Percentiles rank a stretch among this genome's conserved stretches.
Evolutionary conservation across 768 basidiomycete genomes (phyloP).

Genomic region (Plicaturopsis crispa): DNA sequence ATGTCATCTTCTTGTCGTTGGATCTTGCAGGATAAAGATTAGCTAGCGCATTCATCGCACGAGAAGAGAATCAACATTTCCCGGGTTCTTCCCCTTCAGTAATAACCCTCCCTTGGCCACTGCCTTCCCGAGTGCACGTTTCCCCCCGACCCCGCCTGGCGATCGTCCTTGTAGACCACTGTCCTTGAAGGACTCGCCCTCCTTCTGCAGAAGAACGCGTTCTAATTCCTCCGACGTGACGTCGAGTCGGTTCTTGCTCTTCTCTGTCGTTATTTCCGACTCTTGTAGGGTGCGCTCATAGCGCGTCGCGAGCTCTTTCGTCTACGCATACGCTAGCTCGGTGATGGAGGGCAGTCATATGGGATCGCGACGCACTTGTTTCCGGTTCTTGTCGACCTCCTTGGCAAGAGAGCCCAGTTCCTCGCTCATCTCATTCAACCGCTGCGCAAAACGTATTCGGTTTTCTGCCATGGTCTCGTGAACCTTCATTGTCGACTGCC

Average conservation of each 20-base stretch:
- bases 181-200: slow-evolving; percentile 88
- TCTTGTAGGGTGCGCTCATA: slow-evolving; percentile 88
- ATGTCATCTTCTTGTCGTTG: slow-evolving; percentile 95
- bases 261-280: slow-evolving; percentile 80
- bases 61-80: slow-evolving; percentile 45
- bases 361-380: slow-evolving; percentile 52
- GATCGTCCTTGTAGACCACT: slow-evolving; percentile 59
- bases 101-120: slow-evolving; percentile 86
- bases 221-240: slow-evolving; percentile 91
- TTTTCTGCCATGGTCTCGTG: slow-evolving; percentile 92
- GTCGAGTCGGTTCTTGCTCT: slow-evolving; percentile 82
- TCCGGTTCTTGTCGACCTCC: slow-evolving; percentile 92
- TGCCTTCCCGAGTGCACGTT: slow-evolving; percentile 83
- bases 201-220: slow-evolving; percentile 86
- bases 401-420: slow-evolving; percentile 78
- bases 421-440: slow-evolving; percentile 96
- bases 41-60: slow-evolving; percentile 5
- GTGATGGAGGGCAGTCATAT: too few relatives aligned
- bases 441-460: slow-evolving; percentile 74
- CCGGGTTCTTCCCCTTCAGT: slow-evolving; percentile 89
- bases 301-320: slow-evolving; percentile 83
- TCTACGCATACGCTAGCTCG: too few relatives aligned
- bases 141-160: slow-evolving; percentile 54
- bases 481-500: slow-evolving; percentile 80
- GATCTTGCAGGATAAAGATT: slow-evolving; percentile 37